Evolutionary conservation across 192 early-diverging fungal genomes (phyloP), one percentile per base, ranked within the genome.

Genomic region (Coemansia sp.): DNA sequence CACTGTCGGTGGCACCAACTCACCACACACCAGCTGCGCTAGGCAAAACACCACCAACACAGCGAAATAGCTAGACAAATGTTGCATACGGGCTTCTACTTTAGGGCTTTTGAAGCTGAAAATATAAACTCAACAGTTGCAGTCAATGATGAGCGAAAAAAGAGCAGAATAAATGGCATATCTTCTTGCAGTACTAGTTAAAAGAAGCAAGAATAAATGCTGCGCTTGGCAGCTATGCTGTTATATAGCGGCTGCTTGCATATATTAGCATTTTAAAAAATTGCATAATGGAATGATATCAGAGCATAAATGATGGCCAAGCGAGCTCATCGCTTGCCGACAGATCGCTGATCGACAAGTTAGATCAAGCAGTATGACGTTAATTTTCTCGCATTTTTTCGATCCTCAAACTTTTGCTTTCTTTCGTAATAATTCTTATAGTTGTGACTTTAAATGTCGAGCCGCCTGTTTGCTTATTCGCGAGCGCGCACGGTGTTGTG

Each of bases 1-100:
- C 29, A 62, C 75, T 5, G 70, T 35, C 16, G 68, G 57, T 11
- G 65, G 61, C 4, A 54, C 69, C 24, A 71, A n/a, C 24, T 76
- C 74, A 3, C 63, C 62, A 3, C 18, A 20, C 1, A 39, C 58
- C 10, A n/a, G 3, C 3, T 14, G 61, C 11, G 39, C 50, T 22
- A 23, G 37, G 24, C 56, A 57, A 20, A 57, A 26, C 38, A 57
- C 20, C 7, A 14, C 56, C 2, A 56, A n/a, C 23, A 18, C 29
- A 16, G 35, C 27, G 10, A 54, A 10, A 18, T 16, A 56, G 47
- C 16, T 19, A 49, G 47, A 16, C 16, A 20, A 8, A 16, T 20
- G 47, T 49, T 9, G n/a, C n/a, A 49, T 49, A 43, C 12, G 41
- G 41, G 41, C 41, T 16, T n/a, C 16, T 12, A n/a, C 26, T 41